Evolutionary conservation across 2,329 filamentous ascomycete genomes (phyloP), one percentile per base, ranked within the genome.

Genomic region (Aspergillus pseudonomiae): DNA sequence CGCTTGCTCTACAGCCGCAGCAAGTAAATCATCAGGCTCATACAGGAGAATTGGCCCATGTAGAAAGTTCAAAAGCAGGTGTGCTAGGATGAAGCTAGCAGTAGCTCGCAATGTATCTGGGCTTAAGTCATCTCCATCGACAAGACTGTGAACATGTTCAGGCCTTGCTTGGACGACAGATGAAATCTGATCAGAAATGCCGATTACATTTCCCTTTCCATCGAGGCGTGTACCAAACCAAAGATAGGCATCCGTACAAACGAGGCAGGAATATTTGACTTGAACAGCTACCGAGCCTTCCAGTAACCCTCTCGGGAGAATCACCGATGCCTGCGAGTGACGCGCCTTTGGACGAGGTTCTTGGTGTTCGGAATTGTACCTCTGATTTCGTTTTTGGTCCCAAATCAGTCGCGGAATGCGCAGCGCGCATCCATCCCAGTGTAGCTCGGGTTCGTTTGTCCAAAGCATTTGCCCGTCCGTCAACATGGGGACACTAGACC

Each of bases 101-200:
- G 32, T 56, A 21, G 34, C 53, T 41, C 53, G 53, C 4, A 56
- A 56, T 9, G 2, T 9, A 4, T 41, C 32, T 19, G 53, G 53
- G 16, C 21, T 39, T 6, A 41, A n/a, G 2, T 41, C 34, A 9
- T 56, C 21, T 11, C 9, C n/a, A 4, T 56, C 53, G 14, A 5
- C 19, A 2, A 28, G 34, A 6, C 16, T 26, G 12, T 56, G 30
- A 28, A 56, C 32, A 26, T 10, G 34, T 2, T 41, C 53, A 34
- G 11, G 34, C 7, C 32, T 56, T 19, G 19, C 53, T n/a, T 56
- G 32, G 1, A 41, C 9, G 14, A 56, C 34, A 7, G 34, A 56
- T 41, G 53, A 56, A 19, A 56, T 41, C 26, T 56, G 19, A 6
- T 56, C 34, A 34, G 53, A 56, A 56, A 56, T 11, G 21, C 53